Percentiles rank a stretch among this genome's conserved stretches.
phyloP scores from a whole-genome alignment of 148 eudicot species.

The Rhododendron ferrugineum region DNA sequence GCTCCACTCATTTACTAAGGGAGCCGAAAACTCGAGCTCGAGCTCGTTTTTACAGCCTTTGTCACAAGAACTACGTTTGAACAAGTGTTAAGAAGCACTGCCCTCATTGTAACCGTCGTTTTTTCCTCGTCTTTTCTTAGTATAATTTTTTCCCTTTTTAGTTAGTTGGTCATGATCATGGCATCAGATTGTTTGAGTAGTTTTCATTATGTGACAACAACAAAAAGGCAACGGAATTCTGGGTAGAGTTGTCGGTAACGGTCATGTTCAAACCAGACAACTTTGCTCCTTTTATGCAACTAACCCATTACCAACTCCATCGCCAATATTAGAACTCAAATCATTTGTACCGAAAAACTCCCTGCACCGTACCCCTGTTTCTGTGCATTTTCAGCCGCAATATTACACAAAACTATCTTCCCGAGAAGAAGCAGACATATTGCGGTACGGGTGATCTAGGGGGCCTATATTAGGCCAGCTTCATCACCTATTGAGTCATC shows the following conservation, averaged over 20 bases:
- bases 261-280: not conserved
- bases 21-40: too few species aligned
- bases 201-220: not conserved
- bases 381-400: too few species aligned
- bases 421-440: too few species aligned
- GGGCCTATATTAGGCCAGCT: not conserved
- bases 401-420: too few species aligned
- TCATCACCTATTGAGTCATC: not conserved
- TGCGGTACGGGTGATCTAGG: too few species aligned
- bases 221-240: not conserved
- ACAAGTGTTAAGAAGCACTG: not conserved
- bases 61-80: not conserved
- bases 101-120: not conserved
- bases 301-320: not conserved
- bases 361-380: too few species aligned
- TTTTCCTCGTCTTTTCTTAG: not conserved
- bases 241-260: not conserved
- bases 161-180: not conserved
- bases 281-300: not conserved
- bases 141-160: not conserved
- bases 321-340: not conserved
- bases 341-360: too few species aligned
- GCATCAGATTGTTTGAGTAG: not conserved
- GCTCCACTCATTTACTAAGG: too few species aligned
- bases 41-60: not conserved